These are phyloP conservation scores for Suillus cothurnatus DNA, from an alignment of 768 basidiomycete genomes.

Conservation along the genomic window DNA sequence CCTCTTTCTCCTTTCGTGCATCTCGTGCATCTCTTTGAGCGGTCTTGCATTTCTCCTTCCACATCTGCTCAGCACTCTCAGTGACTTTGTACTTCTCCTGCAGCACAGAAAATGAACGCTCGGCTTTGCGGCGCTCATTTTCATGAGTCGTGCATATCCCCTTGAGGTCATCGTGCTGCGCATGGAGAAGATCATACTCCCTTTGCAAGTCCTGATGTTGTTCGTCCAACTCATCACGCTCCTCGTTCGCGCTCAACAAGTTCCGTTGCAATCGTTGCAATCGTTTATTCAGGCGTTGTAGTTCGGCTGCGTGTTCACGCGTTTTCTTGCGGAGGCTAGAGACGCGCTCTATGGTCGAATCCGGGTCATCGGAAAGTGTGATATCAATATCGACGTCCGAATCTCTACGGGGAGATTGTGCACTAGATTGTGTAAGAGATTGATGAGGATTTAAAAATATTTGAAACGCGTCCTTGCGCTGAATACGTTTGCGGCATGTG, in stretches of 20 bases:
- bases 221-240: not conserved
- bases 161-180: conserved; percentile 15
- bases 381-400: conserved; percentile 8
- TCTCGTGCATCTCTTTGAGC: not conserved
- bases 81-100: not conserved
- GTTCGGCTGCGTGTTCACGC: conserved; percentile 5
- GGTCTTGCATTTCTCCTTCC: not conserved
- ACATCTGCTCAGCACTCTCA: not conserved
- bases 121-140: not conserved
- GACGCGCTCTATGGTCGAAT: not conserved
- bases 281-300: not conserved
- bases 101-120: not conserved
- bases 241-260: not conserved
- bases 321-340: conserved; percentile 10
- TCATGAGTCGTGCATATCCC: not conserved
- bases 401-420: not conserved
- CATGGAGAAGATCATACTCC: conserved; percentile 17
- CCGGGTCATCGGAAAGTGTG: conserved; percentile 2
- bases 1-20: not conserved
- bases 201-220: conserved; percentile 15
- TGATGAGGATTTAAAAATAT: conserved; percentile 29
- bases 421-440: conserved; percentile 9
- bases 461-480: conserved; percentile 28
- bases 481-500: conserved; percentile 32
- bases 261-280: not conserved